Evolutionary conservation across 768 basidiomycete genomes (phyloP).

Genomic region (Suillus decipiens): DNA sequence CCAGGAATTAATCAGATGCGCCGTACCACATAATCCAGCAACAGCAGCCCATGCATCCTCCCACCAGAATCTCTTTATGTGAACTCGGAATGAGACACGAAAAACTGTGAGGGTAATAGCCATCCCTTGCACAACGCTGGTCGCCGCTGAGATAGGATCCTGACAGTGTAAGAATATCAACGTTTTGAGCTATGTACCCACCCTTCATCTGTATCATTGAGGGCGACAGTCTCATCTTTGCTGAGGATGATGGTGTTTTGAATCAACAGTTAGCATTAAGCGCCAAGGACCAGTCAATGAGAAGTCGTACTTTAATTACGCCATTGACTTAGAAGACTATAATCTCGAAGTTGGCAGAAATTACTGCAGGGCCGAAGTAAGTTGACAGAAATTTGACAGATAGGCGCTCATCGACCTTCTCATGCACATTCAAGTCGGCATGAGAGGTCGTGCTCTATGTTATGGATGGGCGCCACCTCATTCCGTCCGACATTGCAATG

Average conservation of each 20-base stretch:
- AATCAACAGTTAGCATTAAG: neutral
- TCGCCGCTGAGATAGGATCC: neutral
- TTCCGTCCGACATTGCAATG: neutral
- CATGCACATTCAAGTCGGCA: neutral
- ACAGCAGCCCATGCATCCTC: constrained; percentile 31
- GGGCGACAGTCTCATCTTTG: neutral
- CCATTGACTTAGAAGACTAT: neutral
- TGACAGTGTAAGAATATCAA: neutral
- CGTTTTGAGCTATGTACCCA: neutral
- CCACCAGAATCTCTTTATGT: constrained; percentile 30
- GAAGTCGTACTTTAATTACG: neutral
- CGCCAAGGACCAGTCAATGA: neutral
- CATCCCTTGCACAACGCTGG: constrained; percentile 21
- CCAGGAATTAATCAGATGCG: constrained; percentile 19
- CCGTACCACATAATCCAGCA: constrained; percentile 17
- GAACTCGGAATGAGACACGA: constrained; percentile 30
- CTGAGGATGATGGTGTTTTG: neutral
- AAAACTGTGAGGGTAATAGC: constrained; percentile 24
- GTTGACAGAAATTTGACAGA: neutral
- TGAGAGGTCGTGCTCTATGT: neutral
- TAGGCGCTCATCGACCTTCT: neutral
- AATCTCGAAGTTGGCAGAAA: neutral
- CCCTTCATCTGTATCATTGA: constrained; percentile 7
- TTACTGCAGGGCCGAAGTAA: constrained; percentile 3
- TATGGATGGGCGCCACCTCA: neutral